Conservation (phyloP, 495 filamentous ascomycete species). For the Hyphodiscus hymeniophilus region DNA sequence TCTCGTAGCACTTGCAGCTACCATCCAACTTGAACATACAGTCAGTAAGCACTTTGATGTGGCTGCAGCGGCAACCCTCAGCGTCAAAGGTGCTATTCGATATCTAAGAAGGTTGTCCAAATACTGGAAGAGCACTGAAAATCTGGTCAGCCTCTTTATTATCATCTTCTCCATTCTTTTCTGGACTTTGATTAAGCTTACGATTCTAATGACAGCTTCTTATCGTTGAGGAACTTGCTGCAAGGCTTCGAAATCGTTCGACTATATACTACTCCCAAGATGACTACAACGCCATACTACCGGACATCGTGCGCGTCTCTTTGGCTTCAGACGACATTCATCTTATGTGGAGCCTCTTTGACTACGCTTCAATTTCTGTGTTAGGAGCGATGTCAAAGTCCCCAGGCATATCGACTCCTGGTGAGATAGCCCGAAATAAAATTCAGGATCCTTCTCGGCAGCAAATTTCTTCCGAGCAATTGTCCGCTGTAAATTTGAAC, state of each 20-base stretch:
- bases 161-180: neutral
- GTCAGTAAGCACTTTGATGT: constrained; percentile 8
- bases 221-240: constrained; percentile 8
- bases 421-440: no score
- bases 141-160: no score
- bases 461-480: no score
- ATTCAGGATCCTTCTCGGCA: no score
- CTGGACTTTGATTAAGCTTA: neutral
- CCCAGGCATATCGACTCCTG: no score
- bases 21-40: constrained; percentile 9
- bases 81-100: constrained; percentile 2
- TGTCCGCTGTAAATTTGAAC: no score
- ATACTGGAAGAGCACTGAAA: constrained; percentile 7
- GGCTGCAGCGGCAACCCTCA: constrained; percentile 5
- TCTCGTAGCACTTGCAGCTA: constrained; percentile 5
- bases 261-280: constrained; percentile 12
- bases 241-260: constrained; percentile 5
- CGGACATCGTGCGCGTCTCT: constrained; percentile 1
- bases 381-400: neutral
- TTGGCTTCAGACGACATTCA: constrained; percentile 2
- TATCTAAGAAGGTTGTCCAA: constrained; percentile 7
- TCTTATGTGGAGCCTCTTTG: constrained; percentile 12
- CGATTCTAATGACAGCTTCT: neutral
- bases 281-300: constrained; percentile 9
- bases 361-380: constrained; percentile 9